Percentiles rank a stretch among this genome's conserved stretches.
phyloP scores from a whole-genome alignment of 2,329 filamentous ascomycete species.

The Phialemonium atrogriseum region DNA sequence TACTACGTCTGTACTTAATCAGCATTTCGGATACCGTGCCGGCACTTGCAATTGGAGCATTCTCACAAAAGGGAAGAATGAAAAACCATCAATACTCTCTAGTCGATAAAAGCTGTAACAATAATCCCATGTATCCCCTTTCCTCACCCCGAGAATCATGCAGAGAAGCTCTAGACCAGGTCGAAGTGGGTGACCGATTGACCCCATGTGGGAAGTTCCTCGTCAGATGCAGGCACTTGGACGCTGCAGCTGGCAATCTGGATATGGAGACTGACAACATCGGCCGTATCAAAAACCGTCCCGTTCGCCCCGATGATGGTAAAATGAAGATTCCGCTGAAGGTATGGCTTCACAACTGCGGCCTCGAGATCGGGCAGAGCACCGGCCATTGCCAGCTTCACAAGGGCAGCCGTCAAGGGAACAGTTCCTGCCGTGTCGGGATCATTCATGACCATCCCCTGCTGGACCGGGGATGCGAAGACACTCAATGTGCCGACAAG shows the following conservation, averaged over 20 bases:
- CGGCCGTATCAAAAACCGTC: conserved; percentile 13
- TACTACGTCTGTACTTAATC: too few relatives aligned
- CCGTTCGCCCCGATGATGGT: conserved; percentile 22
- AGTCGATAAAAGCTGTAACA: too few relatives aligned
- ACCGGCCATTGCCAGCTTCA: conserved; percentile 30
- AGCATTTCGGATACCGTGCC: too few relatives aligned
- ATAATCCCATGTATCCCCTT: too few relatives aligned
- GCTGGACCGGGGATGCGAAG: conserved; percentile 30
- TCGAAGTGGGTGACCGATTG: conserved; percentile 1
- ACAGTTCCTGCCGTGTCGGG: conserved; percentile 38
- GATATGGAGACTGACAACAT: conserved; percentile 25
- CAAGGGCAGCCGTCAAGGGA: conserved; percentile 41
- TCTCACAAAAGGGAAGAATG: too few relatives aligned
- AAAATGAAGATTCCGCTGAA: conserved; percentile 28
- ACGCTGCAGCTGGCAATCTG: conserved; percentile 29
- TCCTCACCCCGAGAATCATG: too few relatives aligned
- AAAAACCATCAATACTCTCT: too few relatives aligned
- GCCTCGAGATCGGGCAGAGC: conserved; percentile 28
- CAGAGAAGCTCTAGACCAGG: neutral
- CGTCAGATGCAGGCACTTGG: conserved; percentile 20
- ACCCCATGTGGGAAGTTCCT: conserved; percentile 29
- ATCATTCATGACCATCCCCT: conserved; percentile 23
- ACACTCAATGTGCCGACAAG: conserved; percentile 55
- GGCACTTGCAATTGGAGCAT: too few relatives aligned
- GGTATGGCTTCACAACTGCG: conserved; percentile 28